Conservation (phyloP, 2,329 filamentous ascomycete genomes). For the Stagonosporopsis rhizophila region DNA sequence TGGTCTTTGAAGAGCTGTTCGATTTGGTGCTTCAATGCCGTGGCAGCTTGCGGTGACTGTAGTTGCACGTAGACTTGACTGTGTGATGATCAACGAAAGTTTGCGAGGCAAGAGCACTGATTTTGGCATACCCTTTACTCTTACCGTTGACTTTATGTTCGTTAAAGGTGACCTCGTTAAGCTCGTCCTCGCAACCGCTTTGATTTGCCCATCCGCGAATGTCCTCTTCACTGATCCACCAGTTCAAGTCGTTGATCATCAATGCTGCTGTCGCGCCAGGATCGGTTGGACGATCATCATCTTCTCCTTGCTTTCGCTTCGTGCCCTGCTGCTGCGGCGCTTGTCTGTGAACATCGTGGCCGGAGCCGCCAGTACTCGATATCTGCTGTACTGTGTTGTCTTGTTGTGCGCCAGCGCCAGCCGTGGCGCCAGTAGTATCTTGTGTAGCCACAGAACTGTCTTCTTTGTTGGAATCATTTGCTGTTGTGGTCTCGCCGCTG, state of each 20-base stretch:
- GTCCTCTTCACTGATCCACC: conserved; percentile 94
- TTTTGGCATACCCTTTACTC: conserved; percentile 81
- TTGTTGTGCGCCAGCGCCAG: conserved; percentile 32
- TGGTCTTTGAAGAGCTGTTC: conserved; percentile 69
- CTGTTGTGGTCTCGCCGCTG: conserved; percentile 19
- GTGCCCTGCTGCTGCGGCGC: conserved; percentile 62
- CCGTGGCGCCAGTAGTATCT: conserved; percentile 29
- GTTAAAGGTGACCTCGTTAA: conserved; percentile 94
- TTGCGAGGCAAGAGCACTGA: too few relatives aligned
- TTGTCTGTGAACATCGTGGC: conserved; percentile 50
- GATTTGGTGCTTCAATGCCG: conserved; percentile 82
- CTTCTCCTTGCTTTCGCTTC: conserved; percentile 66
- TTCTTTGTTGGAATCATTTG: conserved; percentile 19
- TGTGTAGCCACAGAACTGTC: conserved; percentile 21
- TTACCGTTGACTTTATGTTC: conserved; percentile 99
- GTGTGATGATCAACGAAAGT: conserved; percentile 20
- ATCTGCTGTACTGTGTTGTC: conserved; percentile 52
- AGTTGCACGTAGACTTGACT: conserved; percentile 87
- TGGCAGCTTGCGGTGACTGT: conserved; percentile 80
- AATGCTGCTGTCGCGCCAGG: conserved; percentile 72
- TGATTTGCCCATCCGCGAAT: conserved; percentile 84
- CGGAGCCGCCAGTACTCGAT: conserved; percentile 52
- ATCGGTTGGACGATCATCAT: conserved; percentile 62
- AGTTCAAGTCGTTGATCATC: conserved; percentile 87
- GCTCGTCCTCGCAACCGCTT: conserved; percentile 80